Base-by-base conservation (phyloP, 768 basidiomycete genomes). In the Trametes cubensis region DNA sequence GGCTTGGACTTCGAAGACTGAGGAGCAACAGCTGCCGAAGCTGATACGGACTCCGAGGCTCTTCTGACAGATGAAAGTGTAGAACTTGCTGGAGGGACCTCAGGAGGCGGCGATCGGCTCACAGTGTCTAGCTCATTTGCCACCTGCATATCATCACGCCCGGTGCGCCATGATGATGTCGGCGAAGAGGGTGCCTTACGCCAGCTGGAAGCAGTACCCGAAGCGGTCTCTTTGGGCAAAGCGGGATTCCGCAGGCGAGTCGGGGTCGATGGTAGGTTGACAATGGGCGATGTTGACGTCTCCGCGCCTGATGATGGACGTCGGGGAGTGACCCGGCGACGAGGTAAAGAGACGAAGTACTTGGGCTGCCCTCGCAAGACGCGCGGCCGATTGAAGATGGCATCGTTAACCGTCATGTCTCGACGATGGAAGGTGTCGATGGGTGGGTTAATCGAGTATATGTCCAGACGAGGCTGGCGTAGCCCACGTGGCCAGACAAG, bases 401-500 rank as follows among this genome's bases (percentile, higher is more conserved):
- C 70, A 28, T 88, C 85, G 65, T 89, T 87, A 42, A 90, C 59
- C 20, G 84, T 84, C 48, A 88, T 77, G 59, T 88, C 87, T 49
- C 82, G 78, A 45, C 75, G 81, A 55, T 66, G 82, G 84, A 87
- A 87, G 50, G 83, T 85, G 58, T 83, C 82, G 15, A 88, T 79
- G 18, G 88, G 87, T 54, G 92, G 90, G 34, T 85, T 83, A 74
- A 87, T 90, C 3, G 88, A 87, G 28, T 89, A 76, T 26, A 86
- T 81, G 55, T 92, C 90, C 75, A 83, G 80, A 45, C 87, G 83
- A 28, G 82, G 68, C 26, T 74, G 77, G 4, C 73, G 67, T 4
- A 75, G 71, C 53, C 73, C 77, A 55, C 74, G 80, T 62, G 81
- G 80, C 34, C 77, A 64, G 40, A 77, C 70, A 17, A 84, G 51